Evolutionary conservation across 2,329 filamentous ascomycete species (phyloP), one percentile per base, ranked within the genome.

Genomic region (Achaetomium macrosporum): DNA sequence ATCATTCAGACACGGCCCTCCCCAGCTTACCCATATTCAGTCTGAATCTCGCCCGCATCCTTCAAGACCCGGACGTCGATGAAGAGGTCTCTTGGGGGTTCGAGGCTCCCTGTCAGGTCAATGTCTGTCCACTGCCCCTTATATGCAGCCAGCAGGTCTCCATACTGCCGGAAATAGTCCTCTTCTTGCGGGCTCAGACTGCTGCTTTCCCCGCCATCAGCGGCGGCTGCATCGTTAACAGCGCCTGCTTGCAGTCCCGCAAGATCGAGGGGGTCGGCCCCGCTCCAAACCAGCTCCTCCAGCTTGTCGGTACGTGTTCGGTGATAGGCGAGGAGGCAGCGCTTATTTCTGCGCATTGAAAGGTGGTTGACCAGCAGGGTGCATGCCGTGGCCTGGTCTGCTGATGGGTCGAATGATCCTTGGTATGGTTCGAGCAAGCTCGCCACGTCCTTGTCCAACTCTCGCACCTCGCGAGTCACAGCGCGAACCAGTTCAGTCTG

Each of bases 61-160:
- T 93, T 96, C 59, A 99, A 73, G 45, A 99, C 93, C 43, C 93
- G 79, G 35, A 99, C 93, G 69, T 99, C 93, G 63, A 99, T 95
- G 69, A 97, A 99, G 49, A 99, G 73, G 70, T 99, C 93, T 62
- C 83, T 83, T n/a, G 93, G 93, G 20, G 93, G 93, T 66, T 96
- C 90, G 66, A 99, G 74, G 65, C 88, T 93, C 31, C 93, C 93
- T 2, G 93, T 96, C 50, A 99, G 75, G 70, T 99, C 93, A 60
- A 99, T 87, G 67, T 99, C 93, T 17, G 92, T 97, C 92, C 92
- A 99, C 65, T 96, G 90, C 1, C 93, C 93, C 69, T 99, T 99
- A 71, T 95, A 96, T 2, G 90, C 89, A n/a, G 92, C 90, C 51
- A 99, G 74, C 60, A 99, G 76, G 64, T 99, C 91, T 59, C 87